These are phyloP conservation scores for Nothopassalora personata DNA, from an alignment of 2,329 filamentous ascomycete species.

Conservation along the genomic window DNA sequence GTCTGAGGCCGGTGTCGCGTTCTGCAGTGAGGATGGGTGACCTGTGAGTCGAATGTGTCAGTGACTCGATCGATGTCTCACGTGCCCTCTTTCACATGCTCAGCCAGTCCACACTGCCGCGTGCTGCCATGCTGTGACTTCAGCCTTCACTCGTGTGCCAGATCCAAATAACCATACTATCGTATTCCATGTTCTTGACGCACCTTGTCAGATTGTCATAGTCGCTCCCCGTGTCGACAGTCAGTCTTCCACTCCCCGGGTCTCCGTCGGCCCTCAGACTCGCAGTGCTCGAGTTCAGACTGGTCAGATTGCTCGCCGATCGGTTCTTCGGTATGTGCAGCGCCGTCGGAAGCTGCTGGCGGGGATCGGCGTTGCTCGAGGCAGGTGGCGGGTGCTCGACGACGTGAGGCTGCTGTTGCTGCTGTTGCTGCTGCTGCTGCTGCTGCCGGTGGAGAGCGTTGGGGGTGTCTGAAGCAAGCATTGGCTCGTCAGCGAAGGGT, in stretches of 20 bases:
- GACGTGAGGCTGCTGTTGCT: neutral
- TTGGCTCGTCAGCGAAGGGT: constrained; percentile 7
- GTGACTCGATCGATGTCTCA: constrained; percentile 6
- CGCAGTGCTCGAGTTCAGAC: constrained; percentile 30
- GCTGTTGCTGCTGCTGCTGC: neutral
- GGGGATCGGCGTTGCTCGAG: neutral
- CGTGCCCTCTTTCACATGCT: constrained; percentile 1
- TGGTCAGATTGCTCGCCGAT: constrained; percentile 46
- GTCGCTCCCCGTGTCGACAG: constrained; percentile 66
- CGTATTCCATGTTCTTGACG: constrained; percentile 31
- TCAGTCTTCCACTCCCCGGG: constrained; percentile 56
- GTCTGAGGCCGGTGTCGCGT: constrained; percentile 62
- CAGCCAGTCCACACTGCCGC: neutral
- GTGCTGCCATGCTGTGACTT: constrained; percentile 1
- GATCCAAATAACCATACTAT: neutral
- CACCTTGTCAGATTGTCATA: constrained; percentile 72
- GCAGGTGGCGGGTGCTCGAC: neutral
- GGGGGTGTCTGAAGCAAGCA: constrained; percentile 8
- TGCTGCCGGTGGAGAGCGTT: neutral
- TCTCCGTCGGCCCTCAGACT: constrained; percentile 46
- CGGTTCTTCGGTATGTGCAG: constrained; percentile 44
- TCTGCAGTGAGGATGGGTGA: constrained; percentile 67
- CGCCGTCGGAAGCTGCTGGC: constrained; percentile 13
- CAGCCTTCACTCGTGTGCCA: neutral
- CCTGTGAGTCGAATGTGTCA: constrained; percentile 44